Evolutionary conservation across 805 yeast genomes (phyloP).

Genomic region (Metschnikowia rubicola): DNA sequence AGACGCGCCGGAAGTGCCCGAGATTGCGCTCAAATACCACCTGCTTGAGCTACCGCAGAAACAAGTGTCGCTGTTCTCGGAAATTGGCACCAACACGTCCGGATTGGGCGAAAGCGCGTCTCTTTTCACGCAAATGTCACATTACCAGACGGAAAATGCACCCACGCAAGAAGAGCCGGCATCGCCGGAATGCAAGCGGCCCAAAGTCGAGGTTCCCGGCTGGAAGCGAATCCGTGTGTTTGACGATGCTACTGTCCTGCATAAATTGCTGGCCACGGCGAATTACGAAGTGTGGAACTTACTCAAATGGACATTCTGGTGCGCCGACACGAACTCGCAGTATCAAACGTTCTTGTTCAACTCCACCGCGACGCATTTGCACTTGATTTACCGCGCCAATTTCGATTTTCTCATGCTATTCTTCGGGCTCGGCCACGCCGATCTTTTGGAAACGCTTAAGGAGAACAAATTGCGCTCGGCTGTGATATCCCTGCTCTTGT

Average conservation of each 20-base stretch:
- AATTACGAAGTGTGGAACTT: constrained; percentile 30
- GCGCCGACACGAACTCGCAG: constrained; percentile 28
- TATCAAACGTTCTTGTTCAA: constrained; percentile 19
- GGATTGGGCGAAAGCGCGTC: constrained; percentile 19
- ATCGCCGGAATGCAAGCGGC: constrained; percentile 1
- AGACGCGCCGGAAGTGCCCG: not conserved
- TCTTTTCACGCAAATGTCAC: constrained; percentile 21
- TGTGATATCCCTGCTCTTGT: constrained; percentile 14
- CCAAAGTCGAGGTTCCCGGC: not conserved
- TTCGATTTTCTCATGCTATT: constrained; percentile 18
- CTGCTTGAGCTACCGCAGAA: constrained; percentile 1
- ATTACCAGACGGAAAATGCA: constrained; percentile 13
- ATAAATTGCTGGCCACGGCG: constrained; percentile 22
- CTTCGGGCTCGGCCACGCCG: constrained; percentile 19
- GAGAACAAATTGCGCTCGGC: not conserved
- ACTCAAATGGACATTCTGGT: constrained; percentile 34
- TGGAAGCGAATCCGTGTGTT: constrained; percentile 22
- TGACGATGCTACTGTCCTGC: constrained; percentile 29
- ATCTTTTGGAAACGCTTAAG: not conserved
- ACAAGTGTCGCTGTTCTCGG: constrained; percentile 12
- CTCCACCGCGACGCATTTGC: constrained; percentile 20
- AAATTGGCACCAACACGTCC: constrained; percentile 12
- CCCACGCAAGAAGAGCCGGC: constrained; percentile 8
- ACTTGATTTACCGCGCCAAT: constrained; percentile 25
- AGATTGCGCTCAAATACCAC: not conserved